Evolutionary conservation across 164 flowering plant genomes (phyloP), one percentile per base, ranked within the genome.

Genomic region (Nymphaea colorata): DNA sequence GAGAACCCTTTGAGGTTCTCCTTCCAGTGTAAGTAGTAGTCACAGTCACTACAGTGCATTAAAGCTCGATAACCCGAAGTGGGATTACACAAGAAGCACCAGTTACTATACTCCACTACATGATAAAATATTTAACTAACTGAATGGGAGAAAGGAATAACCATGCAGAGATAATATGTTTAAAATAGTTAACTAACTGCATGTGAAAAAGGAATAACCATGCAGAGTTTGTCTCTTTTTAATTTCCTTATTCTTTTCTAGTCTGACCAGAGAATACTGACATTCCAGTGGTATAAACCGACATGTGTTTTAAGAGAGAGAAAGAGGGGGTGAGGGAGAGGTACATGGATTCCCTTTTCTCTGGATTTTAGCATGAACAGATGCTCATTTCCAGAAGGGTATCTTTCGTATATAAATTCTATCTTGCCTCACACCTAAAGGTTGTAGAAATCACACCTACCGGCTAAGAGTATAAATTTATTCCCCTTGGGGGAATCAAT

Each of bases 321-420:
- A 51, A 15, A 51, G 57, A 51, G 57, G 14, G 57, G 14, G 57
- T 4, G 57, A 51, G 57, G 14, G 14, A 8, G 2, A 15, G 57
- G 57, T 61, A 61, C 64, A 12, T 61, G 12, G 64, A 61, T 61
- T 61, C 64, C 64, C 18, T 61, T 61, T 61, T 61, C 64, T 61
- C 64, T 61, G 64, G 64, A 61, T 61, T 61, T 61, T 61, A 61
- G 41, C 64, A 61, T 61, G 64, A 11, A 61, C 64, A 61, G 64
- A 61, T 17, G 64, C n/a, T 61, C 18, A 61, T 6, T 61, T 61
- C 64, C 18, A 61, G 2, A 61, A 61, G 64, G 17, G 64, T 41
- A 61, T 61, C 64, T 61, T 55, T 61, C 64, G 12, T 17, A 61
- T 8, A 41, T 6, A 17, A 17, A 61, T 12, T 61, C 12, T 17